Base-by-base conservation (phyloP, 2,329 filamentous ascomycete species). In the Graphilbum fragrans region DNA sequence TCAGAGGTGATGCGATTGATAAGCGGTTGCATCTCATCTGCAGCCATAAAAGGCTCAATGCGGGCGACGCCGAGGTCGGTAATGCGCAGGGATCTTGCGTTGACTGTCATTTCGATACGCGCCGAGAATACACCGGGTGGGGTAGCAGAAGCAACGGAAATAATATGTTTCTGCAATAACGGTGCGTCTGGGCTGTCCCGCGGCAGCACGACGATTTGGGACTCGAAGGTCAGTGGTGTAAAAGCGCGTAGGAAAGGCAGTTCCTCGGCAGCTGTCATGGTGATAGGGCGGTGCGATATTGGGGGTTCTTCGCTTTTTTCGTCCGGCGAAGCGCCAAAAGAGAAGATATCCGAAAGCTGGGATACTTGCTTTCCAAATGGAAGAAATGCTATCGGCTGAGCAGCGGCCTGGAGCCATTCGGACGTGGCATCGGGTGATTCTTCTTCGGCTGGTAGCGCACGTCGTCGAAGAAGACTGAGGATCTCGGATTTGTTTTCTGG, bases 211-310 rank as follows among this genome's bases (percentile, higher is more conserved):
- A 64, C 59, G 14, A 77, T 62, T 1, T 60, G 67, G 0, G 77
- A 80, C 0, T 67, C 66, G 43, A 83, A 77, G 0, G 64, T 65
- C 14, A 92, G 67, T 0, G 81, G 75, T 1, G 76, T 82, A 51
- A 92, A 86, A 9, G 81, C 67, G 36, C 81, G 73, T 0, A 88
- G 66, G 48, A 81, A 86, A 0, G 80, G 76, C 3, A 82, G 60
- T 38, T 82, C 74, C 45, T 87, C 74, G 1, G 69, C 64, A 2
- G 81, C 67, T 1, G 72, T 67, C 60, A 87, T 66, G 1, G 67
- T 66, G 2, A 77, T 53, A 0, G 81, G 85, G 39, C 74, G 70
- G 52, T 88, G 83, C 2, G 80, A 83, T 8, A 70, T 62, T 0
- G 71, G 55, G 2, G 64, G 61, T 19, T 58, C 57, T 5, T 62